A percentile compares a stretch with the other conserved stretches of the same genome.
These are phyloP conservation scores for Metschnikowia borealis DNA, from an alignment of 805 yeast species.

Conservation along the genomic window DNA sequence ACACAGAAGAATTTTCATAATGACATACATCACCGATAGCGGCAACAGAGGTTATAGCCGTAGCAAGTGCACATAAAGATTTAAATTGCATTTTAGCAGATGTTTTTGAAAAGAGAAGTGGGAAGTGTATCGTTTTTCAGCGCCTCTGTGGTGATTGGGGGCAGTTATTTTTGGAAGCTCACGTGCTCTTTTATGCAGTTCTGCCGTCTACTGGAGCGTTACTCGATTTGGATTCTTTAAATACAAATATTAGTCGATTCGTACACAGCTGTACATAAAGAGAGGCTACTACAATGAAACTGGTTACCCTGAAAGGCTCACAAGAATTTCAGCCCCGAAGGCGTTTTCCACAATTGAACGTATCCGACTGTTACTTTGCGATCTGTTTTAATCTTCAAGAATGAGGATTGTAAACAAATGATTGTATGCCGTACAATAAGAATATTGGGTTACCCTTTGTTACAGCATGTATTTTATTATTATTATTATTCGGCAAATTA, in stretches of 20 bases:
- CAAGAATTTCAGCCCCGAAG: background rate
- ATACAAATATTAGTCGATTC: background rate
- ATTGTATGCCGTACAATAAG: background rate
- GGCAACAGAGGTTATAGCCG: slow-evolving; percentile 44
- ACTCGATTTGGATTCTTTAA: background rate
- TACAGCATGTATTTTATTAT: background rate
- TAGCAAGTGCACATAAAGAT: slow-evolving; percentile 44
- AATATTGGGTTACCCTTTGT: no score
- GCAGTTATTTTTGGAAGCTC: slow-evolving; percentile 10
- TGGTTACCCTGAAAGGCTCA: background rate
- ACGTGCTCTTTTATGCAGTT: slow-evolving; percentile 2
- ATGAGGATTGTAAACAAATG: slow-evolving; percentile 1
- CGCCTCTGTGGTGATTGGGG: background rate
- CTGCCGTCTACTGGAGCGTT: background rate
- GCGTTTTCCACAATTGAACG: background rate
- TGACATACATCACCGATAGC: slow-evolving; percentile 56
- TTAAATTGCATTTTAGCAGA: slow-evolving; percentile 32
- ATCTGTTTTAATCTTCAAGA: slow-evolving; percentile 1
- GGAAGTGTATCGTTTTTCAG: slow-evolving; percentile 3
- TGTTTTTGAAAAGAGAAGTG: background rate
- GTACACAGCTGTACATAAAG: background rate
- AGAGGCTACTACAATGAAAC: background rate
- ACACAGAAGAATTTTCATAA: background rate
- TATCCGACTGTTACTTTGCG: background rate
- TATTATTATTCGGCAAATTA: background rate